Evolutionary conservation across 352 stramenopile species (phyloP), one percentile per base, ranked within the genome.

Genomic region (Thraustotheca clavata): DNA sequence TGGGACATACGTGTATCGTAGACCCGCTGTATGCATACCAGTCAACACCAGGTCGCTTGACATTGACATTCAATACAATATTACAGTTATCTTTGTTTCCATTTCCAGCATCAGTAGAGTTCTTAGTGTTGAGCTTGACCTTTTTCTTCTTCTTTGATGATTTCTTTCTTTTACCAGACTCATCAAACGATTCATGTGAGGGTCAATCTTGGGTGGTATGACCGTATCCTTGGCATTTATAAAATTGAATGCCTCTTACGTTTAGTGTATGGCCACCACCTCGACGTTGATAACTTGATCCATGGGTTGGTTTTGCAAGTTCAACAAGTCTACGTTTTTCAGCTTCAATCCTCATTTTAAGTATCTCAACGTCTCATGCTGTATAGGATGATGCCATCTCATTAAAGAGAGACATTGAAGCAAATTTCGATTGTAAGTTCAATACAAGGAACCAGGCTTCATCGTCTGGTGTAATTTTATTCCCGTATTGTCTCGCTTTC

Each of bases 331-430:
- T 14, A 14, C 47, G 0, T 22, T 54, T 29, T 14, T 54, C 47
- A 22, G 27, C 47, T 54, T 54, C 47, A 54, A 54, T 54, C 16
- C 47, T 22, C 1, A 54, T 54, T 22, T 54, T 54, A 0, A 54
- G 22, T 18, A 18, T 14, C 20, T 54, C 47, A 14, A 54, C 47
- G 40, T 54, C 47, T 1, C 14, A 18, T 1, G 47, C 47, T 16
- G 47, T n/a, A n/a, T 54, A 22, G 40, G 22, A 18, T 54, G 18
- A 18, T 14, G 47, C 40, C 14, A 22, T 20, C 20, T 54, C 20
- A 22, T 20, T 22, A 29, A 54, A 54, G 22, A 54, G 40, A 14
- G 47, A 54, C 22, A 22, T 22, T 16, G 47, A 54, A 0, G 47
- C 40, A 22, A 54, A 54, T 29, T 54, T 54, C 22, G 47, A 18